Evolutionary conservation across 2,329 filamentous ascomycete genomes (phyloP), one percentile per base, ranked within the genome.

Genomic region (Cladophialophora immunda): DNA sequence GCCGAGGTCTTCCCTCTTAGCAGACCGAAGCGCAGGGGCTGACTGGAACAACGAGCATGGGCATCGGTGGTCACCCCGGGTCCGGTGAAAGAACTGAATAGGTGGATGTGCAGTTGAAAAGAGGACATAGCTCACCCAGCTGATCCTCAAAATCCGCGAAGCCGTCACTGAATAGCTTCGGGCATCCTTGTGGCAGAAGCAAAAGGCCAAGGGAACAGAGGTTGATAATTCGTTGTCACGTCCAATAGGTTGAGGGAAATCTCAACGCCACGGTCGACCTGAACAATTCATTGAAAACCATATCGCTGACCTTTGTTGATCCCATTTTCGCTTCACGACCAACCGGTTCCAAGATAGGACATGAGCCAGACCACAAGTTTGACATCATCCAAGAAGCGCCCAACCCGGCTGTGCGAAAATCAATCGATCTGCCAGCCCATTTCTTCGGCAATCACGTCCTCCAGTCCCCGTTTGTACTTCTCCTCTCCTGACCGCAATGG

Each of bases 371-470:
- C 11, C 32, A 27, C 32, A 45, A 30, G 50, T 32, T 22, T 9
- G 47, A 36, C 38, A 22, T 5, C 29, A 3, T 13, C 11, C 45
- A 50, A 50, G 45, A 56, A 45, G 6, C 25, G 8, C 13, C 50
- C 30, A 41, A 36, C 32, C 8, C 15, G 11, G 13, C 4, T 6
- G 7, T 45, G 7, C 30, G 17, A 27, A 27, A 11, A 34, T 76
- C 71, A 86, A 73, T 86, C 84, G 71, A 86, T 62, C 41, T 70
- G 75, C 73, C 83, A 86, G 4, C 85, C 84, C 81, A 87, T 81
- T 74, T 87, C 85, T 67, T 87, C 84, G 67, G 85, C 83, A 76
- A 87, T 80, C n/a, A 87, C 81, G 53, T 81, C 81, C 30, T 80
- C 81, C 50, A 87, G 73, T 0, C 82, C 81, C 60, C 73, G 79